Percentiles rank a stretch among this genome's conserved stretches.
Evolutionary conservation across 495 filamentous ascomycete species (phyloP).

Genomic region (Penicillium steckii): DNA sequence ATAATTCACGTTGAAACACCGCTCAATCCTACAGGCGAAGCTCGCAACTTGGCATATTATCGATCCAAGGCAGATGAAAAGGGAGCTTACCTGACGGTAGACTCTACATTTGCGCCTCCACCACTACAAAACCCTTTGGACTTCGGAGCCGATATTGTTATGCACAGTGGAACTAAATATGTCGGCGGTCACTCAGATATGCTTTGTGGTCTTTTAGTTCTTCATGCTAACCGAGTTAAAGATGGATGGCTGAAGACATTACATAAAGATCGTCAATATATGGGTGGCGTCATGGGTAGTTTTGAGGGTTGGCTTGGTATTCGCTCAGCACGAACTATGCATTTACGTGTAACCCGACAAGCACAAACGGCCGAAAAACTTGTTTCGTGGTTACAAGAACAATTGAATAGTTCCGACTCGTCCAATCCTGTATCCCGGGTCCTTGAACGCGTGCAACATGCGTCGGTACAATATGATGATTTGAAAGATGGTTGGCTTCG

Average conservation of each 20-base stretch:
- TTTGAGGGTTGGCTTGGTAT: constrained; percentile 90
- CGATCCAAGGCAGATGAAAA: constrained; percentile 64
- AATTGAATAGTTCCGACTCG: constrained; percentile 30
- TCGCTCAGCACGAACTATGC: constrained; percentile 77
- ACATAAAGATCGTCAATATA: constrained; percentile 59
- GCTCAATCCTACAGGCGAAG: constrained; percentile 81
- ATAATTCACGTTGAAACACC: constrained; percentile 89
- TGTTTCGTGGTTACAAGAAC: constrained; percentile 64
- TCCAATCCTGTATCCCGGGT: constrained; percentile 41
- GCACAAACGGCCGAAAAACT: constrained; percentile 63
- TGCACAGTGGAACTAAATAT: constrained; percentile 94
- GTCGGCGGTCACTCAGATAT: constrained; percentile 93
- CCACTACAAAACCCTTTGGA: constrained; percentile 79
- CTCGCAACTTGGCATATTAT: constrained; percentile 63
- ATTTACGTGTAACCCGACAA: constrained; percentile 73
- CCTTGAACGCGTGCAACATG: constrained; percentile 66
- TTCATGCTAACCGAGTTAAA: constrained; percentile 37
- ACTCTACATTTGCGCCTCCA: constrained; percentile 91
- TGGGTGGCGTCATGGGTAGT: constrained; percentile 86
- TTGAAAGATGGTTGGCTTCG: constrained; percentile 64
- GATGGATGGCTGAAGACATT: constrained; percentile 55
- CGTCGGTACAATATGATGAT: constrained; percentile 60
- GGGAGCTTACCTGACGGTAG: constrained; percentile 74
- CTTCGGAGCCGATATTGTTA: constrained; percentile 75
- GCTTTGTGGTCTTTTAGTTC: constrained; percentile 77